These are phyloP conservation scores for Artemisia argyi DNA, from an alignment of 129 eudicot genomes.

Conservation along the genomic window DNA sequence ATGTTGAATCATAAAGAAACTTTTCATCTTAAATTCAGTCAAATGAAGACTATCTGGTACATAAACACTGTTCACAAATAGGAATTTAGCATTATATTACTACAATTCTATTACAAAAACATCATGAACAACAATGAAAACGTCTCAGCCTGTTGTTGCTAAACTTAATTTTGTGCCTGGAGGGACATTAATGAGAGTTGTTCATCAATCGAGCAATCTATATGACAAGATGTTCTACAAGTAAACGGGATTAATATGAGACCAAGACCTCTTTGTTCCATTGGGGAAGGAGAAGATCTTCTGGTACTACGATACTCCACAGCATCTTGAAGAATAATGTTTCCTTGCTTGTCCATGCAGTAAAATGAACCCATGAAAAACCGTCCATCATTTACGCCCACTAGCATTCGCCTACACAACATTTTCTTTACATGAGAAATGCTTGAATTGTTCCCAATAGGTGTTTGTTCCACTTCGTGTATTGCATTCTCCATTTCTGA, in stretches of 20 bases:
- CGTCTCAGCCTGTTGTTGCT: neutral
- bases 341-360: constrained; percentile 92
- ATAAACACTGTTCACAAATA: too few species aligned
- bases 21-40: too few species aligned
- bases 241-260: constrained; percentile 80
- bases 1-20: too few species aligned
- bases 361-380: constrained; percentile 81
- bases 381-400: constrained; percentile 77
- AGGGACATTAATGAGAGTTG: constrained; percentile 63
- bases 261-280: constrained; percentile 86
- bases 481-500: constrained; percentile 35
- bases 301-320: constrained; percentile 80
- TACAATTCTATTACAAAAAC: too few species aligned
- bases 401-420: constrained; percentile 58
- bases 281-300: constrained; percentile 68
- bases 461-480: constrained; percentile 20
- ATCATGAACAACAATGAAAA: neutral
- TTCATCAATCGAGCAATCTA: constrained; percentile 77
- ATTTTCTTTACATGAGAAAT: constrained; percentile 57
- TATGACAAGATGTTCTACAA: constrained; percentile 80
- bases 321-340: constrained; percentile 86
- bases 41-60: too few species aligned
- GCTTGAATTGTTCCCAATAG: constrained; percentile 25
- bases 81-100: too few species aligned
- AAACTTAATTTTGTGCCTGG: constrained; percentile 33